phyloP scores from a whole-genome alignment of 139 green algal genomes.

The Micromonas pusilla region DNA sequence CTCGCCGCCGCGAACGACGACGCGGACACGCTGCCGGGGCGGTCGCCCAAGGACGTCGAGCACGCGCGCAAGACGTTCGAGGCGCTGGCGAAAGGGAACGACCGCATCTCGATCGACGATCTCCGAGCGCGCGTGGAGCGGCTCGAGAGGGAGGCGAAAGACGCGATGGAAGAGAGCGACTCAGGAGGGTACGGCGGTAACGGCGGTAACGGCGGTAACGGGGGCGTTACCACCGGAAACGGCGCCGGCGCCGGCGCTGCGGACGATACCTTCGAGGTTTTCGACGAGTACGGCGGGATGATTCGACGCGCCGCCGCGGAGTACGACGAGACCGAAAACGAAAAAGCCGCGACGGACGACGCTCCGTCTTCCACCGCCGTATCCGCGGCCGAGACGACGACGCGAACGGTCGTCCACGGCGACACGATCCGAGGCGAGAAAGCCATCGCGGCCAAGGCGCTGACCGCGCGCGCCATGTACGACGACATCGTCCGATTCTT shows the following conservation, averaged over 20 bases:
- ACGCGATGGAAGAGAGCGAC: not conserved
- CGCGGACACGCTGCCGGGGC: conserved; percentile 55
- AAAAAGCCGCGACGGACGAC: not conserved
- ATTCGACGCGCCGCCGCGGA: no score
- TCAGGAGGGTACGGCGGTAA: not conserved
- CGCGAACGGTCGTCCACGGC: not conserved
- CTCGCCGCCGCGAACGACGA: conserved; percentile 60
- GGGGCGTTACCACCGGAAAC: no score
- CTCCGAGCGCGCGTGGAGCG: not conserved
- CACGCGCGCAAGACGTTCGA: conserved; percentile 12
- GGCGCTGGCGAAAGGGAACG: conserved; percentile 6
- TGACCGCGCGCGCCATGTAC: not conserved
- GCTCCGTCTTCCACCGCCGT: no score
- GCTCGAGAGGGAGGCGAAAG: not conserved
- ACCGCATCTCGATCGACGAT: not conserved
- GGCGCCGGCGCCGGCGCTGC: no score
- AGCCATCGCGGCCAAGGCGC: not conserved
- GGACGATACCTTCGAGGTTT: not conserved
- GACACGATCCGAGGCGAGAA: not conserved
- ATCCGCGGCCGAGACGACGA: not conserved
- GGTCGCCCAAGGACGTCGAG: conserved; percentile 19
- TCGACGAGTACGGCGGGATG: not conserved
- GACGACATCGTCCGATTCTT: conserved; percentile 10
- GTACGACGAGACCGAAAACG: not conserved
- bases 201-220: no score